Evolutionary conservation across 331 rosid genomes (phyloP), one percentile per base, ranked within the genome.

Genomic region (Telfairia occidentalis): DNA sequence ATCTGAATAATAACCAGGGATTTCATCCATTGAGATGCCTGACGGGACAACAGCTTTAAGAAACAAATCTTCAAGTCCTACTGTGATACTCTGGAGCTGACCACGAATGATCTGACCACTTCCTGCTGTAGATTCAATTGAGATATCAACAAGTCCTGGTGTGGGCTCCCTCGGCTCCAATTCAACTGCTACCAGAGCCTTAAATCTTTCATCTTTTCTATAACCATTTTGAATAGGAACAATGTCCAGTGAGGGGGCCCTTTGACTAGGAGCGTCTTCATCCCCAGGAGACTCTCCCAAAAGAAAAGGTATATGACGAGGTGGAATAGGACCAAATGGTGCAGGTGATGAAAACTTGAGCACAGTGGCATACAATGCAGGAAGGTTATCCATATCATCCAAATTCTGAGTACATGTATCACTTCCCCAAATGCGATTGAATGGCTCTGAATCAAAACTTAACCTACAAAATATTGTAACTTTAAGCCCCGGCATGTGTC

Each of bases 21-120:
- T 79, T 30, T 81, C 84, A 38, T 80, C 87, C 80, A 78, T 82
- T 9, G 81, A 78, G 76, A 88, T 65, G 74, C 78, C 92, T 11
- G 84, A 72, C 18, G 98, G 97, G 42, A 87, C 85, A 80, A 82
- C 81, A 45, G 96, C 90, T 85, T 80, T 86, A 46, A 89, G 92
- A 91, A 94, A 94, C 97, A 94, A 87, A 88, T 94, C 98, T 82
- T 94, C 98, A 71, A 91, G 92, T 78, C 97, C 98, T 54, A 88
- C 83, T 18, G 87, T 79, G 78, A 94, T 82, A 76, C 96, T 86
- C 74, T 85, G 88, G 82, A 94, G 96, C 84, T 82, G 96, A 59
- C 96, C 97, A 79, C 85, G 84, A 81, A 94, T 82, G 45, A 91
- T 88, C 85, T 86, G 91, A 53, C 96, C 92, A 65, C 84, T 90